A percentile compares a stretch with the other conserved stretches of the same genome.
Evolutionary conservation across 306 rosid genomes (phyloP).

Genomic region (Urtica urens): DNA sequence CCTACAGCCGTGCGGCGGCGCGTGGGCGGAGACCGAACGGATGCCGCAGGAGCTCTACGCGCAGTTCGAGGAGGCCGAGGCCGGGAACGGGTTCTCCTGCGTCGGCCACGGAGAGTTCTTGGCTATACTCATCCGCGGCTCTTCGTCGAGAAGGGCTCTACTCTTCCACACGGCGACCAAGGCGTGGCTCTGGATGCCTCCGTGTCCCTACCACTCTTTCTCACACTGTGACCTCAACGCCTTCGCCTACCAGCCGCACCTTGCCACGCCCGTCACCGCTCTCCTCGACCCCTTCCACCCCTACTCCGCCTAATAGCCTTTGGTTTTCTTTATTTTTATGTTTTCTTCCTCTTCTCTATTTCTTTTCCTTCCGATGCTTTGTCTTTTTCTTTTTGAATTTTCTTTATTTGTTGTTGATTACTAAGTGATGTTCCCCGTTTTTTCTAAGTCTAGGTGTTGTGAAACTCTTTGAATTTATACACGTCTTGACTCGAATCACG

Average conservation of each 20-base stretch:
- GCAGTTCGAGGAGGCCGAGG: constrained; percentile 55
- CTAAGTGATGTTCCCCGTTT: no score
- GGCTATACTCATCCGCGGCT: constrained; percentile 34
- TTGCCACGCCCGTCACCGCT: constrained; percentile 70
- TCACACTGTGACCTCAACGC: constrained; percentile 44
- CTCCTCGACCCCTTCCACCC: constrained; percentile 68
- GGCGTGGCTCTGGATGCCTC: constrained; percentile 91
- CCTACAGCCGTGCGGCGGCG: constrained; percentile 58
- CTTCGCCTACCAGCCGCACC: constrained; percentile 72
- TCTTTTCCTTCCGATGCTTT: no score
- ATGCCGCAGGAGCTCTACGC: constrained; percentile 79
- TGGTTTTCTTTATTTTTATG: no score
- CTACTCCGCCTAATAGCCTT: no score
- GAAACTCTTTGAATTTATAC: no score
- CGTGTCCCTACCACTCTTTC: constrained; percentile 51
- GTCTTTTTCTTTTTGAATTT: no score
- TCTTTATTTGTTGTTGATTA: no score
- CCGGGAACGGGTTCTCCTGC: constrained; percentile 59
- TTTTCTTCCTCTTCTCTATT: no score
- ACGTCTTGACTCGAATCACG: no score
- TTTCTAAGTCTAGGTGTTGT: no score
- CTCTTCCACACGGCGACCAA: constrained; percentile 51
- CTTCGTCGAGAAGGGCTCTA: constrained; percentile 51
- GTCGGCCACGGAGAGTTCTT: constrained; percentile 79
- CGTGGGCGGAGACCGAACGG: constrained; percentile 87